A percentile compares a stretch with the other conserved stretches of the same genome.
Conservation (phyloP, 2,329 filamentous ascomycete genomes). For the Aaosphaeria pasadenensis region DNA sequence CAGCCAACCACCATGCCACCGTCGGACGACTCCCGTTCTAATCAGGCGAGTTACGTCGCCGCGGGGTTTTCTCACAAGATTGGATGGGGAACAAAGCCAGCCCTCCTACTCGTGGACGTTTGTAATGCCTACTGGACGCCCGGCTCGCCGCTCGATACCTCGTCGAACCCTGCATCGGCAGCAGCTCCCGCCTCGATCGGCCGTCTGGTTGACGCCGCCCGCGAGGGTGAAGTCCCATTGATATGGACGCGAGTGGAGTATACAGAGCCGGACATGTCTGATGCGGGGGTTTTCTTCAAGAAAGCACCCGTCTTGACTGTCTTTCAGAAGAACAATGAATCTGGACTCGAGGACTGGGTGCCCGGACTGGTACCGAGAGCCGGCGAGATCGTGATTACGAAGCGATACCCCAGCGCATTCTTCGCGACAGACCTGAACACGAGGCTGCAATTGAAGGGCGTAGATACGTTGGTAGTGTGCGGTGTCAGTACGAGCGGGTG, state of each 20-base stretch:
- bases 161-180: slow-evolving; percentile 35
- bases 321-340: slow-evolving; percentile 40
- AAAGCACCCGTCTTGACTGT: slow-evolving; percentile 44
- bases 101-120: slow-evolving; percentile 47
- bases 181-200: slow-evolving; percentile 39
- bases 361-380: slow-evolving; percentile 37
- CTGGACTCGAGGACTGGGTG: slow-evolving; percentile 41
- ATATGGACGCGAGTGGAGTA: slow-evolving; percentile 48
- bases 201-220: slow-evolving; percentile 41
- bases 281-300: slow-evolving; percentile 44
- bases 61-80: slow-evolving; percentile 43
- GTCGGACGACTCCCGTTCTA: neutral
- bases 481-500: slow-evolving; percentile 50
- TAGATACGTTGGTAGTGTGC: slow-evolving; percentile 48
- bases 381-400: slow-evolving; percentile 37
- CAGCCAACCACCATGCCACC: slow-evolving; percentile 11
- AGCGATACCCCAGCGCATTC: slow-evolving; percentile 46
- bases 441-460: slow-evolving; percentile 35
- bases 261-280: slow-evolving; percentile 42
- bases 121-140: slow-evolving; percentile 47
- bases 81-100: slow-evolving; percentile 44
- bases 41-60: slow-evolving; percentile 13
- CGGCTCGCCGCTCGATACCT: slow-evolving; percentile 42
- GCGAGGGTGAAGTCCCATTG: slow-evolving; percentile 38
- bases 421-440: slow-evolving; percentile 46